Evolutionary conservation across 345 rosid genomes (phyloP), one percentile per base, ranked within the genome.

Genomic region (Leavenworthia alabamica): DNA sequence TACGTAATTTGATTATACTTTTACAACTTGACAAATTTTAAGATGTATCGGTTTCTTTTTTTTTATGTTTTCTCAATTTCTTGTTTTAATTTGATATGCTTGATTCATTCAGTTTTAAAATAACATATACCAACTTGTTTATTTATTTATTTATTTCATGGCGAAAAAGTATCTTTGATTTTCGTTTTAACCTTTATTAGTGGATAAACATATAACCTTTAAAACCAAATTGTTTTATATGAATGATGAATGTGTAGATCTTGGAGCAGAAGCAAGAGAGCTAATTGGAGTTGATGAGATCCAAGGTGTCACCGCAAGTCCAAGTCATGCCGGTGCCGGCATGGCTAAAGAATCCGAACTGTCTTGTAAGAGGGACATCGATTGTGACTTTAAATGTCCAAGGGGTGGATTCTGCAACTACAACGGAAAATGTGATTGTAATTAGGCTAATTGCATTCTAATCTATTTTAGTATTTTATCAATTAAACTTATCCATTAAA

Each of bases 241-340:
- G 2, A 66, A 54, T 44, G 46, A 22, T 35, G 62, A 3, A 43
- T 19, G 37, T 12, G 28, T 54, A 66, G 63, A 66, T 56, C 11
- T 45, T 45, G 48, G 47, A 56, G 39, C 39, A 17, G 56, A 66
- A 36, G 29, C 62, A 55, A 56, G 63, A 45, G 28, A 55, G 11
- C 31, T 35, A 17, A 35, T 5, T 19, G 47, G n/a, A 11, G 1
- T 8, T 14, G 11, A 13, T 7, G 43, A 32, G 1, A 44, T 17
- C 1, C 39, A 62, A 48, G 31, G 6, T 37, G 6, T n/a, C 1
- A 33, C 37, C 0, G 9, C 24, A 43, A 42, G 39, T 27, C 22
- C 50, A 41, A 19, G 9, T 31, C 12, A 31, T 31, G 35, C 1
- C 9, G 8, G 31, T 31, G 35, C 4, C 12, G 12, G 4, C 35